These are phyloP conservation scores for Botrytis deweyae DNA, from an alignment of 2,329 filamentous ascomycete genomes.

Conservation along the genomic window DNA sequence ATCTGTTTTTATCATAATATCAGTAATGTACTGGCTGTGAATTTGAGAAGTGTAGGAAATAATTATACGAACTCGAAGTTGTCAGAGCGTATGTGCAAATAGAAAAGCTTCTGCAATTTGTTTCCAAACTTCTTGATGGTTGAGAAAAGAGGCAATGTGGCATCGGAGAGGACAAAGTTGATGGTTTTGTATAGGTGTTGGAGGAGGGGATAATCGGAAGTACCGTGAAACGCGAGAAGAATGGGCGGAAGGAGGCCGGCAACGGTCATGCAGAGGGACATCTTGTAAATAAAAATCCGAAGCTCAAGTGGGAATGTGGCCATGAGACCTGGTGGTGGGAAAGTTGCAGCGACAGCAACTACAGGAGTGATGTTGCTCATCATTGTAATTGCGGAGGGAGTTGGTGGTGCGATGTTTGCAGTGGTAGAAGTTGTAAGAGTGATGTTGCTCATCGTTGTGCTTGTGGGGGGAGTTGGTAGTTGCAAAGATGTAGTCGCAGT, in stretches of 20 bases:
- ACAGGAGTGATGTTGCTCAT: too few species aligned
- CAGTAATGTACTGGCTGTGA: not conserved
- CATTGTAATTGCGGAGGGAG: too few species aligned
- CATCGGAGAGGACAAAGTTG: not conserved
- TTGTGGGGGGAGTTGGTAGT: not conserved
- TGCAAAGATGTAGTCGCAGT: not conserved
- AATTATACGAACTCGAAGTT: not conserved
- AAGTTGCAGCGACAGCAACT: not conserved
- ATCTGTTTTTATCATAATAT: not conserved
- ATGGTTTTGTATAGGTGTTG: not conserved
- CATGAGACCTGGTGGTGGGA: accelerated
- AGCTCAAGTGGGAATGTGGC: not conserved
- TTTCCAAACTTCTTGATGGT: not conserved
- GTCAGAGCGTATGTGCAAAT: not conserved
- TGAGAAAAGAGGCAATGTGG: not conserved
- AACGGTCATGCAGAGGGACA: not conserved
- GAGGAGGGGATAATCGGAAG: not conserved
- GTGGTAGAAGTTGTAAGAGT: not conserved
- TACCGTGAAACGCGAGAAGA: not conserved
- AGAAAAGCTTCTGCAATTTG: not conserved
- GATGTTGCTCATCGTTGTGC: not conserved
- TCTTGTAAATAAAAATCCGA: not conserved
- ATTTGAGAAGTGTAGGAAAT: not conserved
- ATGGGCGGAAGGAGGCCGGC: not conserved
- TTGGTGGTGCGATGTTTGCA: not conserved